phyloP scores from a whole-genome alignment of 768 basidiomycete genomes.

The Podaxis rugospora region DNA sequence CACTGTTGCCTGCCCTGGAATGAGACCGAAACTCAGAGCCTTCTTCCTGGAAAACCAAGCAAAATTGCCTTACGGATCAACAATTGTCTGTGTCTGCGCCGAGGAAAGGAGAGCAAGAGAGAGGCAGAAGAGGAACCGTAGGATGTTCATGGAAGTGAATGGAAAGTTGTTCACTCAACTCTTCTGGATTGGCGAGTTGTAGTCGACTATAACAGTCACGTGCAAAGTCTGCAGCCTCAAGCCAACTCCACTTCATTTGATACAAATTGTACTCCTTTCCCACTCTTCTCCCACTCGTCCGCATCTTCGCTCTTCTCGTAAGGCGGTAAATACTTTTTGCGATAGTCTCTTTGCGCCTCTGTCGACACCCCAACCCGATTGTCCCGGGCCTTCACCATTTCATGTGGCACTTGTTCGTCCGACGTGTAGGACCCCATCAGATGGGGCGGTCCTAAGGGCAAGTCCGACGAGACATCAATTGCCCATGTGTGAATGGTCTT shows the following conservation, averaged over 20 bases:
- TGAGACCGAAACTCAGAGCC: background rate
- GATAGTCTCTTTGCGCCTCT: background rate
- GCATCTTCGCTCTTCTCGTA: slow-evolving; percentile 1
- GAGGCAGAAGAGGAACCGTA: slow-evolving; percentile 14
- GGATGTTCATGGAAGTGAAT: slow-evolving; percentile 15
- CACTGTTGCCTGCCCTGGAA: slow-evolving; percentile 39
- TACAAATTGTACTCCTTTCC: slow-evolving; percentile 6
- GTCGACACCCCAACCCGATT: background rate
- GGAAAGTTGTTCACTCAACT: too few relatives aligned
- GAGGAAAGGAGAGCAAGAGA: slow-evolving; percentile 17
- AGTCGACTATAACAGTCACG: background rate
- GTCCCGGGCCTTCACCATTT: slow-evolving; percentile 6
- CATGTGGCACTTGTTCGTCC: slow-evolving; percentile 8
- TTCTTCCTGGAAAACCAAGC: background rate
- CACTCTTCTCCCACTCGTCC: slow-evolving; percentile 9
- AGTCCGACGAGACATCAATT: slow-evolving; percentile 3
- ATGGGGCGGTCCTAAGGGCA: slow-evolving; percentile 8
- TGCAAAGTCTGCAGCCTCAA: too few relatives aligned
- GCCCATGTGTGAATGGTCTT: slow-evolving; percentile 13
- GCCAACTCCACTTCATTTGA: slow-evolving; percentile 3
- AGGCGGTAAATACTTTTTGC: slow-evolving; percentile 1
- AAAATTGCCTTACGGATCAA: slow-evolving; percentile 37
- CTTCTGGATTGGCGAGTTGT: background rate
- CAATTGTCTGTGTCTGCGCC: slow-evolving; percentile 37
- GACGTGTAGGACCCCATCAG: slow-evolving; percentile 6